Evolutionary conservation across 257 asterid genomes (phyloP).

Genomic region (Knoxia roxburghii): DNA sequence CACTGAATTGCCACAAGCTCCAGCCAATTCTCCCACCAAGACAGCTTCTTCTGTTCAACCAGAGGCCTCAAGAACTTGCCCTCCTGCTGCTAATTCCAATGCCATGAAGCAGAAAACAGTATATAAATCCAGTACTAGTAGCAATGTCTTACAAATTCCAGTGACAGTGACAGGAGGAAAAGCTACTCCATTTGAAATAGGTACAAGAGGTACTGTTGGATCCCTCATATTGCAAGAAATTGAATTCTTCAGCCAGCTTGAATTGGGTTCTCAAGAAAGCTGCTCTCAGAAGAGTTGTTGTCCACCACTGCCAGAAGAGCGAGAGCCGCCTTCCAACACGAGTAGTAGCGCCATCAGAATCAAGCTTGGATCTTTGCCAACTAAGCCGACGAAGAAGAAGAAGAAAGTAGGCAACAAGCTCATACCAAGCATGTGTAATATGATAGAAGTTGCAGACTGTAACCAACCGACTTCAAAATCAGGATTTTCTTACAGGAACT

Average conservation of each 20-base stretch:
- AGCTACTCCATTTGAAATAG: constrained; percentile 30
- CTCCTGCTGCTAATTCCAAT: constrained; percentile 27
- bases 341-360: constrained; percentile 23
- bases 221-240: constrained; percentile 35
- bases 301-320: neutral
- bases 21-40: constrained; percentile 26
- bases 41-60: constrained; percentile 14
- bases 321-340: constrained; percentile 21
- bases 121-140: constrained; percentile 18
- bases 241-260: constrained; percentile 27
- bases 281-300: constrained; percentile 15
- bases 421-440: constrained; percentile 41
- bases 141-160: constrained; percentile 16
- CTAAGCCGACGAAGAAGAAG: constrained; percentile 35
- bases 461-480: constrained; percentile 21
- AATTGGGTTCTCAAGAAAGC: constrained; percentile 17
- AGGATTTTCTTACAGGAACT: constrained; percentile 33
- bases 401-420: constrained; percentile 38
- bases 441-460: constrained; percentile 47
- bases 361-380: constrained; percentile 22
- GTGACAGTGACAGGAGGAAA: constrained; percentile 27
- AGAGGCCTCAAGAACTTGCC: constrained; percentile 19
- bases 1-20: constrained; percentile 19
- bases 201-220: constrained; percentile 34
- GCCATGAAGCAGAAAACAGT: constrained; percentile 22